Evolutionary conservation across 345 rosid species (phyloP), one percentile per base, ranked within the genome.

Genomic region (Sapria himalayana): DNA sequence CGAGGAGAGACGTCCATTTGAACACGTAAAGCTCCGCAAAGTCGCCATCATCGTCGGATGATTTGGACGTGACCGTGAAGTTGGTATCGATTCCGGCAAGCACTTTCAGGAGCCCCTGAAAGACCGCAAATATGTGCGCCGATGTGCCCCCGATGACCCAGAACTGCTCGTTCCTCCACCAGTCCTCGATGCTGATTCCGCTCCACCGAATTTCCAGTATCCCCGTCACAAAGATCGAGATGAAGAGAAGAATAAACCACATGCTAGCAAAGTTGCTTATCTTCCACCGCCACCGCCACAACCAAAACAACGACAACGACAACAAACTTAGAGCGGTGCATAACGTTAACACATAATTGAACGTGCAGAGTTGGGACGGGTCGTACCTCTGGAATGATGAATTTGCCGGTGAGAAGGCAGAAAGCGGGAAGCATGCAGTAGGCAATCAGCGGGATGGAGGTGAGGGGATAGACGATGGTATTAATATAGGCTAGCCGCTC

Each of bases 401-500:
- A 54, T 46, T 54, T 54, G 17, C 52, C 52, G 2, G 59, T 47
- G 35, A 47, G 52, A 39, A 54, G 59, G 47, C 52, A 54, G 29
- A 54, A 32, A 17, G 59, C 52, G 9, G 52, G 59, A 20, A 47
- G 59, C 10, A 21, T 31, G 31, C 59, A 54, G n/a, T 54, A 54
- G 5, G 52, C 52, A 31, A 54, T 22, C 19, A 54, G 52, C 4
- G 59, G 59, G 24, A 54, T 54, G 11, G 52, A 54, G 16, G 59
- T 54, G 35, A 46, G 41, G 11, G 59, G 59, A 32, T 54, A 54
- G 12, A 54, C 52, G 18, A 40, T 47, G 35, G 59, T 33, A 32
- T 54, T 46, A 16, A 41, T 46, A 34, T 54, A 54, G n/a, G 59
- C 52, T 24, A 54, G 19, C 41, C 70, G 48, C 59, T 60, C 62